Base-by-base conservation (phyloP, 768 basidiomycete genomes). In the Pisolithus albus region DNA sequence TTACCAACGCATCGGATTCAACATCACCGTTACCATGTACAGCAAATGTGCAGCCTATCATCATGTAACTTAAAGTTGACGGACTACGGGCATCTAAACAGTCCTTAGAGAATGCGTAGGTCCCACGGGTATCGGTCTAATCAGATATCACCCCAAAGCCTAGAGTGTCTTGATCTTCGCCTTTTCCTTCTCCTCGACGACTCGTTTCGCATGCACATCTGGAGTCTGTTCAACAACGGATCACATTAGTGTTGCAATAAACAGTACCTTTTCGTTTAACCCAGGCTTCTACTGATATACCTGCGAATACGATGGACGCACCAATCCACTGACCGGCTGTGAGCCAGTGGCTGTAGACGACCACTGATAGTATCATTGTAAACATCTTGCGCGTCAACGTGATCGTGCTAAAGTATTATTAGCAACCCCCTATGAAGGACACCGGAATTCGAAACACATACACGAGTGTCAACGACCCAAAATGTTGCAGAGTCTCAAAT, bases 301-400 rank as follows among this genome's bases (percentile, higher is more conserved):
- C 96, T n/a, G 82, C 82, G 68, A 99, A 98, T 1, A 98, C 96
- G 21, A 93, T 81, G 2, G 70, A 84, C 0, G 94, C 83, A 16
- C 96, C 96, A 5, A 80, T 61, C 96, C 95, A 98, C 67, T 98
- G 96, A 2, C 93, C 93, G 1, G 64, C 44, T 0, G 86, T 84
- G 49, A 99, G 74, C 56, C 73, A 80, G 68, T 98, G 96, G 60
- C 88, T 84, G 64, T 96, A 98, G 0, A 98, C 78, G 26, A 94
- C 65, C 7, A 99, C 94, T 16, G 92, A 95, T 39, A 99, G 76
- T 16, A 99, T 75, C 94, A 99, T 99, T 8, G 96, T 98, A 69
- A 96, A 93, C 67, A 99, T 74, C 71, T 98, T 98, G 52, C 96
- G 79, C 13, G 96, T 98, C 51, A 99, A 78, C 4, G 96, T 99